A percentile compares a stretch with the other conserved stretches of the same genome.
phyloP scores from a whole-genome alignment of 495 filamentous ascomycete genomes.

The Thermothielavioides terrestris region DNA sequence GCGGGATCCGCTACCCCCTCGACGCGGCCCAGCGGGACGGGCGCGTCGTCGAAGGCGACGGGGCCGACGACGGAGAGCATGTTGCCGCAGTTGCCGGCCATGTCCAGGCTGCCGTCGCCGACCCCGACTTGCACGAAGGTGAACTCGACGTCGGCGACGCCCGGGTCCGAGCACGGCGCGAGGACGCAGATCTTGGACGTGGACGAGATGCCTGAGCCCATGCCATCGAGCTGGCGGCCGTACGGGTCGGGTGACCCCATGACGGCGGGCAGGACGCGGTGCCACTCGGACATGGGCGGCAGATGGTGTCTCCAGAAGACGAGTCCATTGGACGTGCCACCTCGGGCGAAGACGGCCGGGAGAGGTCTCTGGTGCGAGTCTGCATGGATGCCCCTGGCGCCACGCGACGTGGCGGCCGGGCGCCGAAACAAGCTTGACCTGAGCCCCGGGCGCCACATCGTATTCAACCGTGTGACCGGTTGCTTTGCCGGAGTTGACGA shows the following conservation, averaged over 20 bases:
- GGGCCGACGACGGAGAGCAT: conserved; percentile 63
- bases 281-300: conserved; percentile 40
- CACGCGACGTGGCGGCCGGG: neutral
- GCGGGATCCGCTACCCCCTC: conserved; percentile 18
- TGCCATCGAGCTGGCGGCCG: conserved; percentile 61
- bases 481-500: too few relatives aligned
- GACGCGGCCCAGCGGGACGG: conserved; percentile 31
- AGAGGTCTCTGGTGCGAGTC: conserved; percentile 21
- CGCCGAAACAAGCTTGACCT: neutral
- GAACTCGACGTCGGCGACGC: conserved; percentile 58
- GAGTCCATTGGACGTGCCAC: conserved; percentile 62
- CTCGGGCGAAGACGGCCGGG: conserved; percentile 61
- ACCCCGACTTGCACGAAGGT: conserved; percentile 65
- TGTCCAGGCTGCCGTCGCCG: conserved; percentile 48
- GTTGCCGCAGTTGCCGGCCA: conserved; percentile 66
- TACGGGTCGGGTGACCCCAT: conserved; percentile 64
- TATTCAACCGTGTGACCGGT: too few relatives aligned
- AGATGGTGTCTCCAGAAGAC: conserved; percentile 52
- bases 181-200: conserved; percentile 66
- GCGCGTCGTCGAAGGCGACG: conserved; percentile 49
- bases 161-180: conserved; percentile 33
- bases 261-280: conserved; percentile 46
- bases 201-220: conserved; percentile 61
- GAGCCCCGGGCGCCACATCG: too few relatives aligned
- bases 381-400: neutral